phyloP scores from a whole-genome alignment of 2,329 filamentous ascomycete species.

The Clonostachys byssicola region DNA sequence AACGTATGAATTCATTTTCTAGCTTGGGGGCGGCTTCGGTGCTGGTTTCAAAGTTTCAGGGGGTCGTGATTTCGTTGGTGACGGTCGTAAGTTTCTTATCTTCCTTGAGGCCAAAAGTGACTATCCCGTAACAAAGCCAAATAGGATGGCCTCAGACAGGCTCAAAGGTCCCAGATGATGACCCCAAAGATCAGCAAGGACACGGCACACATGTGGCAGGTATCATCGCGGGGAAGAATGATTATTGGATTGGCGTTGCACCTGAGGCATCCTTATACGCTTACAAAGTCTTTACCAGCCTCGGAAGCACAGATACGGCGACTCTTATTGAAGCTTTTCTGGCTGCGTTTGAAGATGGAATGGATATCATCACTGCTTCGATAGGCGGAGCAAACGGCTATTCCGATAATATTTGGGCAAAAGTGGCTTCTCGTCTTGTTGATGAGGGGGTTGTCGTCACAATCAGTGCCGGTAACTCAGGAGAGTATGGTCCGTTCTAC shows the following conservation, averaged over 20 bases:
- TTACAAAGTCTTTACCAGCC: slow-evolving; percentile 17
- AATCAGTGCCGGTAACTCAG: slow-evolving; percentile 37
- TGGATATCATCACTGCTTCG: slow-evolving; percentile 26
- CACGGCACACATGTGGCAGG: slow-evolving; percentile 22
- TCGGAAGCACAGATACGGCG: slow-evolving; percentile 13
- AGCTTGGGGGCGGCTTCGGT: slow-evolving; percentile 16
- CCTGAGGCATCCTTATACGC: slow-evolving; percentile 16
- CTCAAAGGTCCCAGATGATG: slow-evolving; percentile 10
- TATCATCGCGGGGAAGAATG: slow-evolving; percentile 18
- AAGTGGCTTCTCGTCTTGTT: slow-evolving; percentile 20
- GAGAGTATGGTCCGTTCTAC: slow-evolving; percentile 33
- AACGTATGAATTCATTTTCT: background rate
- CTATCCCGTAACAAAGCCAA: background rate
- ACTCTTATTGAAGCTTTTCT: slow-evolving; percentile 28
- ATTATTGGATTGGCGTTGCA: slow-evolving; percentile 17
- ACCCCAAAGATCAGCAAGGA: slow-evolving; percentile 16
- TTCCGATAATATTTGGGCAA: slow-evolving; percentile 20
- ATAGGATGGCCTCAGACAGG: background rate
- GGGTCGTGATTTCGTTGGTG: slow-evolving; percentile 14
- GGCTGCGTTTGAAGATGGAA: slow-evolving; percentile 16
- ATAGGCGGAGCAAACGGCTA: slow-evolving; percentile 21
- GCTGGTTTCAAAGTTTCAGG: slow-evolving; percentile 14
- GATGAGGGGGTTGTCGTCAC: slow-evolving; percentile 31
- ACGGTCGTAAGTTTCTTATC: slow-evolving; percentile 4
- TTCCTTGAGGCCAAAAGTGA: background rate